Evolutionary conservation across 2,329 filamentous ascomycete species (phyloP), one percentile per base, ranked within the genome.

Genomic region (Penicillium freii): DNA sequence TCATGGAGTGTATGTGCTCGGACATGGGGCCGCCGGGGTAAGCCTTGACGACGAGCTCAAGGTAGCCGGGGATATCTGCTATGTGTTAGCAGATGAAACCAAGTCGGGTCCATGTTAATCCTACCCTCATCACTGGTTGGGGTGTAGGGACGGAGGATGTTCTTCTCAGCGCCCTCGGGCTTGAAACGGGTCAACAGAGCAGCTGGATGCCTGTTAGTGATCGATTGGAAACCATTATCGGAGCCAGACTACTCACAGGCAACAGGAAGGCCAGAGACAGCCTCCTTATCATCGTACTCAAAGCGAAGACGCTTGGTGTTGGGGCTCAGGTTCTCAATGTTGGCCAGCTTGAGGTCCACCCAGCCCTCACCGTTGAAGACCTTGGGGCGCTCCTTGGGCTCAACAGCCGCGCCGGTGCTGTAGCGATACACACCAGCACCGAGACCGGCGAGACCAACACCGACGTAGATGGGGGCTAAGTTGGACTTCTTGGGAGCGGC

Each of bases 271-370:
- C 94, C 94, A 57, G 90, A 93, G 52, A 96, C 88, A 77, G 88
- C 85, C 73, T 96, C 89, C 62, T 85, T 82, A 74, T 95, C 90
- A 17, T 91, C 90, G 43, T 97, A 86, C 69, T 88, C 86, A 78
- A 99, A 97, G 68, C 90, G 87, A 73, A 97, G 82, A 69, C 85
- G 87, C 86, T 97, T 97, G 69, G 92, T 95, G 82, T 97, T 97
- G 83, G 92, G 89, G 81, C 91, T 97, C 79, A 97, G 78, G 45
- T 81, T 78, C 78, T 96, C 89, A 49, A 92, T 84, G 55, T 88
- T 86, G 56, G 91, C 85, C 56, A 97, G 82, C 78, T 89, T 87
- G 66, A 97, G 83, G 61, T 86, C 87, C 62, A 97, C 75, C 78
- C 92, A 97, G 65, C 91, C 92, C 78, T 97, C 91, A 65, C 93